These are phyloP conservation scores for Liriodendron chinense DNA, from an alignment of 164 flowering plant species.

Conservation along the genomic window DNA sequence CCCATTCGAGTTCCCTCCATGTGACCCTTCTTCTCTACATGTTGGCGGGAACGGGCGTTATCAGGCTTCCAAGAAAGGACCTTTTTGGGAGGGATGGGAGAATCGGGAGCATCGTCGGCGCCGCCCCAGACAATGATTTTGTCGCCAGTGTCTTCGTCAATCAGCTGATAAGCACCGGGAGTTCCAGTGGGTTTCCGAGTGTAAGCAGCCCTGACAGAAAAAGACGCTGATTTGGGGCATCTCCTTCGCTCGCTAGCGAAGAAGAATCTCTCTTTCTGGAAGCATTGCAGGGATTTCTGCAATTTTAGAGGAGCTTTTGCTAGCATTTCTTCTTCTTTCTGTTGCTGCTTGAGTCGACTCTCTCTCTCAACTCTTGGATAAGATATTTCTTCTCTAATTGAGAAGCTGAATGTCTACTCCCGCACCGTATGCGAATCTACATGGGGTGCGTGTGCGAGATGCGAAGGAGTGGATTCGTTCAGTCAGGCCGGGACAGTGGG, in stretches of 20 bases:
- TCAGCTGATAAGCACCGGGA: slow-evolving; percentile 51
- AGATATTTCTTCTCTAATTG: not conserved
- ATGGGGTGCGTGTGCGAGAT: no score
- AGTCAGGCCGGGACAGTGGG: no score
- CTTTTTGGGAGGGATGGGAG: slow-evolving; percentile 35
- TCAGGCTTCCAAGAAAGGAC: slow-evolving; percentile 46
- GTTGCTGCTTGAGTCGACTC: not conserved
- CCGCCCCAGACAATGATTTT: slow-evolving; percentile 55
- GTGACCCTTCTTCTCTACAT: not conserved
- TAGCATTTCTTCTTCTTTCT: slow-evolving; percentile 8
- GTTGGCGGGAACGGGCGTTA: not conserved
- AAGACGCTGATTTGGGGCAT: slow-evolving; percentile 8
- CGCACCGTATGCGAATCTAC: no score
- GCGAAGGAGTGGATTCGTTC: no score
- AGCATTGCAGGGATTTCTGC: not conserved
- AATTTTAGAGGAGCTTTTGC: slow-evolving; percentile 17
- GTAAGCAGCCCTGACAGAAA: slow-evolving; percentile 26
- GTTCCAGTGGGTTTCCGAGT: slow-evolving; percentile 41
- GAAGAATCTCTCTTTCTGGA: not conserved
- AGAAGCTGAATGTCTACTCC: no score
- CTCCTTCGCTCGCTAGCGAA: not conserved
- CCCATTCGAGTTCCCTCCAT: not conserved
- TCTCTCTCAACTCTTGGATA: not conserved
- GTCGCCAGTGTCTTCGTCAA: slow-evolving; percentile 51
- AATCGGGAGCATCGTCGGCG: slow-evolving; percentile 12